phyloP scores from a whole-genome alignment of 805 yeast species.

The Cyberlindnera xishuangbannaensis region DNA sequence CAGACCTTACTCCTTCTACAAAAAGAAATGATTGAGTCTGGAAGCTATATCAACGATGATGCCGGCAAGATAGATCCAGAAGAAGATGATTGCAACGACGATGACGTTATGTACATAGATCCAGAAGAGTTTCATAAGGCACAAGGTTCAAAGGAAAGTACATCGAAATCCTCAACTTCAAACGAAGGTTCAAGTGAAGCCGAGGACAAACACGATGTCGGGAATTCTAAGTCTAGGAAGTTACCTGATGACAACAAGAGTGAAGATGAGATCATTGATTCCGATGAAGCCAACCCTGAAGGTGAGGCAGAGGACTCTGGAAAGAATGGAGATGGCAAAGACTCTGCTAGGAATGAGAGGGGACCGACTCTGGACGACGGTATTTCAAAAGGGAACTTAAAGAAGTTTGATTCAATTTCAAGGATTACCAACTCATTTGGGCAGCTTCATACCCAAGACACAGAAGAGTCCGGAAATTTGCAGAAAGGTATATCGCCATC shows the following conservation, averaged over 20 bases:
- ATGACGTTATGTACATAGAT: slow-evolving; percentile 10
- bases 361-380: background rate
- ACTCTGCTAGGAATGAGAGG: background rate
- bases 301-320: background rate
- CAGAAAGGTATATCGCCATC: too few relatives aligned
- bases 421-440: too few relatives aligned
- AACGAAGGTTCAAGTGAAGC: background rate
- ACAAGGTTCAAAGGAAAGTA: background rate
- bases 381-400: background rate
- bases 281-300: background rate
- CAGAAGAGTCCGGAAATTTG: too few relatives aligned
- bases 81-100: slow-evolving; percentile 5
- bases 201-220: background rate
- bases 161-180: background rate
- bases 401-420: too few relatives aligned
- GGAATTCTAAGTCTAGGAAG: background rate
- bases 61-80: slow-evolving; percentile 3
- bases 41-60: slow-evolving; percentile 10
- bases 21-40: slow-evolving; percentile 11
- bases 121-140: slow-evolving; percentile 9
- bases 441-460: too few relatives aligned
- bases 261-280: background rate
- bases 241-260: background rate
- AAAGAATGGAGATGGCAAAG: background rate
- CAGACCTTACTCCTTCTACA: slow-evolving; percentile 7